Percentiles rank a stretch among this genome's conserved stretches.
Evolutionary conservation across 345 rosid species (phyloP).

Genomic region (Lepidium aucheri): DNA sequence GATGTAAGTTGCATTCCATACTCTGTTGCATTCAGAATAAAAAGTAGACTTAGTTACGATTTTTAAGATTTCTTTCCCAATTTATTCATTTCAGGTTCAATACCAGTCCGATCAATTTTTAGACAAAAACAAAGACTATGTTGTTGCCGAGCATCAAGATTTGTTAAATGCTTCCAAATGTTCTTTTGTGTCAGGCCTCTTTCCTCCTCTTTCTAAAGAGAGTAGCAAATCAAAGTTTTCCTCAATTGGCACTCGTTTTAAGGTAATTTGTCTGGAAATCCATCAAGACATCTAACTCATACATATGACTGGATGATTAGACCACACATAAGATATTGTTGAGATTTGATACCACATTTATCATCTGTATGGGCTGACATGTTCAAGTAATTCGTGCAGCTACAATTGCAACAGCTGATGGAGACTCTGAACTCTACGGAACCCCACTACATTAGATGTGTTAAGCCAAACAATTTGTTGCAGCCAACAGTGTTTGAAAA

Average conservation of each 20-base stretch:
- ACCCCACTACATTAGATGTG: conserved; percentile 92
- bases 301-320: conserved; percentile 3
- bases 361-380: conserved; percentile 23
- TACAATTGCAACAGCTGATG: conserved; percentile 87
- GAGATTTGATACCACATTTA: background rate
- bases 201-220: conserved; percentile 62
- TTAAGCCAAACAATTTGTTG: conserved; percentile 68
- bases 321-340: background rate
- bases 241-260: conserved; percentile 81
- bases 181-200: conserved; percentile 63
- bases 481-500: conserved; percentile 62
- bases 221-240: conserved; percentile 74
- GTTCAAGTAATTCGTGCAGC: conserved; percentile 49
- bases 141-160: conserved; percentile 90
- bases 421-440: conserved; percentile 77
- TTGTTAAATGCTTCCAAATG: conserved; percentile 78
- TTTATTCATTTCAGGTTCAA: conserved; percentile 57
- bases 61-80: conserved; percentile 14
- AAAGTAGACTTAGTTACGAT: background rate
- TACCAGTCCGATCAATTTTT: conserved; percentile 86
- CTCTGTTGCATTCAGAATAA: background rate
- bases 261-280: conserved; percentile 38
- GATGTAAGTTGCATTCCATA: conserved; percentile 44
- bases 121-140: conserved; percentile 94
- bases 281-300: background rate